Evolutionary conservation across 2,329 filamentous ascomycete genomes (phyloP).

Genomic region (Aureobasidium namibiae): DNA sequence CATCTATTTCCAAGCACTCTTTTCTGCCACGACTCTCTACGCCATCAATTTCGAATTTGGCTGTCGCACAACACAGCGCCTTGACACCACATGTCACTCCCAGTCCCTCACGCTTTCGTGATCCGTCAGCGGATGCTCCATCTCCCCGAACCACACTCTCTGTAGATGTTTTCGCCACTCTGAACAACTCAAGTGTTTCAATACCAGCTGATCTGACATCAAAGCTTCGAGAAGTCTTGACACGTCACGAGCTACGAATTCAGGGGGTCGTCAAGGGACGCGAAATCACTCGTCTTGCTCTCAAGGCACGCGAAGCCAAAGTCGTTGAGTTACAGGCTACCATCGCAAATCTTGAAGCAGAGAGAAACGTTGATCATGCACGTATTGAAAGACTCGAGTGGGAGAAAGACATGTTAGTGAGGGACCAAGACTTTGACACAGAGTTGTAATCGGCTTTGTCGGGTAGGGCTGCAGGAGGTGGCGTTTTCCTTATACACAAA

Average conservation of each 20-base stretch:
- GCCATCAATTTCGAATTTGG: neutral
- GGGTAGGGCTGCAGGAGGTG: conserved; percentile 12
- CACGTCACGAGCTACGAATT: conserved; percentile 48
- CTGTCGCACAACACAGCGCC: conserved; percentile 9
- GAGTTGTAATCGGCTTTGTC: neutral
- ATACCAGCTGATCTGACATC: conserved; percentile 24
- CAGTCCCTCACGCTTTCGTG: conserved; percentile 26
- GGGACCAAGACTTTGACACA: neutral
- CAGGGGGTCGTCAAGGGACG: conserved; percentile 57
- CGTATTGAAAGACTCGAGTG: neutral
- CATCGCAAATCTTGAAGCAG: conserved; percentile 49
- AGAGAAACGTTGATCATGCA: conserved; percentile 37
- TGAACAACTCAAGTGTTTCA: conserved; percentile 16
- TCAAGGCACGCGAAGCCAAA: conserved; percentile 58
- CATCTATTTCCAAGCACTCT: conserved; percentile 4
- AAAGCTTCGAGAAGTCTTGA: conserved; percentile 40
- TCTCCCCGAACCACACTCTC: conserved; percentile 2
- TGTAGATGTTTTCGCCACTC: conserved; percentile 13
- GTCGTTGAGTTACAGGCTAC: conserved; percentile 58
- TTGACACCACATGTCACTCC: conserved; percentile 23
- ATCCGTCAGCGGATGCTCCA: conserved; percentile 11
- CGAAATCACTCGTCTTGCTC: conserved; percentile 54
- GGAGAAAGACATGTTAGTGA: neutral
- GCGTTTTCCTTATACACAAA: conserved; percentile 6
- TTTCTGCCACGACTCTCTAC: conserved; percentile 15